Conservation (phyloP, 805 yeast species). For the Barnettozyma wickerhamii region DNA sequence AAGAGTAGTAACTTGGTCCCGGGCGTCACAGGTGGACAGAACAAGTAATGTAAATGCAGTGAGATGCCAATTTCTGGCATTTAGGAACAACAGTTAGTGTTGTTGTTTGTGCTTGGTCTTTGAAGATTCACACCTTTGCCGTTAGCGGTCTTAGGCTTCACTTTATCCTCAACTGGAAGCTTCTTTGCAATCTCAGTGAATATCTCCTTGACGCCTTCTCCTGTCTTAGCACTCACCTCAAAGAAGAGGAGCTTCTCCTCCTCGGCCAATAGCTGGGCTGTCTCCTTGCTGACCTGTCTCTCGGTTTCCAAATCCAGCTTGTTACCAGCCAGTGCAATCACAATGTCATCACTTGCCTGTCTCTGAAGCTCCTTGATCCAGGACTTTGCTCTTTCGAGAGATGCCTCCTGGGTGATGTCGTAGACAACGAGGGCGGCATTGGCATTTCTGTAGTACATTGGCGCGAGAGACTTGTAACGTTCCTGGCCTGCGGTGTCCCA, state of each 20-base stretch:
- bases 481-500: slow-evolving; percentile 97
- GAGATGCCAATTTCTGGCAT: background rate
- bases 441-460: slow-evolving; percentile 78
- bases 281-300: slow-evolving; percentile 39
- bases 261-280: slow-evolving; percentile 51
- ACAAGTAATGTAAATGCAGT: background rate
- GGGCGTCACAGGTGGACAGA: too few species aligned
- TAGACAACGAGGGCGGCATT: slow-evolving; percentile 77
- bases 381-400: slow-evolving; percentile 63
- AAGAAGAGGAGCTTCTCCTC: slow-evolving; percentile 46
- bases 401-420: slow-evolving; percentile 64
- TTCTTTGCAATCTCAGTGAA: slow-evolving; percentile 48
- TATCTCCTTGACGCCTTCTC: slow-evolving; percentile 42
- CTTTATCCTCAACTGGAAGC: slow-evolving; percentile 30
- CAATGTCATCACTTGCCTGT: slow-evolving; percentile 59
- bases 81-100: slow-evolving; percentile 36
- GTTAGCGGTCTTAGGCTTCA: slow-evolving; percentile 18
- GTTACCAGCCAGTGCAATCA: slow-evolving; percentile 74
- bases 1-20: background rate
- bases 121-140: slow-evolving; percentile 32
- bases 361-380: slow-evolving; percentile 76
- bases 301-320: slow-evolving; percentile 55
- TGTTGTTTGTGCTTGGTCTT: slow-evolving; percentile 41
- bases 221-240: slow-evolving; percentile 59
- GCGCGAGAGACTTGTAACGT: slow-evolving; percentile 75